A percentile compares a stretch with the other conserved stretches of the same genome.
Evolutionary conservation across 2,329 filamentous ascomycete genomes (phyloP).

Genomic region (Hypocreales sp.): DNA sequence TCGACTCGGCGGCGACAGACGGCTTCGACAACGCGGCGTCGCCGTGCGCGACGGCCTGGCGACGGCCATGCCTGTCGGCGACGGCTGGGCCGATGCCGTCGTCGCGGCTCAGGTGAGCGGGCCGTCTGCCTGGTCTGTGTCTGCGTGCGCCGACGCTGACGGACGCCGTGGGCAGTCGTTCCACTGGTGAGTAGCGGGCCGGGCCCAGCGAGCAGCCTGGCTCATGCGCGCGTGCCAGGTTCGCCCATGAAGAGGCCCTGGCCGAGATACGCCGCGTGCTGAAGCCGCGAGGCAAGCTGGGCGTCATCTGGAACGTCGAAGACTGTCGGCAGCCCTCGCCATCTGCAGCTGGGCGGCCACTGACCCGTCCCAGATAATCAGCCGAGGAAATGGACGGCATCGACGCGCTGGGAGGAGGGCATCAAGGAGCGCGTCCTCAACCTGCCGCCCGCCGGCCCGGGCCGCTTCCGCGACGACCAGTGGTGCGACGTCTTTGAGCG

Average conservation of each 20-base stretch:
- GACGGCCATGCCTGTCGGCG: conserved; percentile 35
- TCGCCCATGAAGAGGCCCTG: conserved; percentile 46
- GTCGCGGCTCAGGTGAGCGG: conserved; percentile 50
- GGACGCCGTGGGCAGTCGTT: conserved; percentile 29
- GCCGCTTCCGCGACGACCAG: conserved; percentile 47
- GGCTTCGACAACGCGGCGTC: conserved; percentile 51
- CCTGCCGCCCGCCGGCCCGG: conserved; percentile 36
- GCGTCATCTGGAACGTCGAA: conserved; percentile 61
- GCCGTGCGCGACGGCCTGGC: conserved; percentile 42
- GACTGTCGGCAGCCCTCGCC: conserved; percentile 35
- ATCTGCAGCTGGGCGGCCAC: too few species aligned
- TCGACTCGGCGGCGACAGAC: conserved; percentile 31
- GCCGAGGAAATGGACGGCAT: conserved; percentile 36
- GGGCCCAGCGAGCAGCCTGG: too few species aligned
- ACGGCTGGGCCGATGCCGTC: conserved; percentile 47
- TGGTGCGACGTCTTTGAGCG: conserved; percentile 52
- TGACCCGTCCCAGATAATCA: conserved; percentile 39
- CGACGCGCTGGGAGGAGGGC: conserved; percentile 43
- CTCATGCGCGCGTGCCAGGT: conserved; percentile 41
- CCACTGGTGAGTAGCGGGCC: conserved; percentile 37
- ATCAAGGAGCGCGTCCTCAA: conserved; percentile 43
- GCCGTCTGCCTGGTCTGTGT: not conserved
- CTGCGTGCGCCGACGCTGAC: not conserved
- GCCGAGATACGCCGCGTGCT: conserved; percentile 52
- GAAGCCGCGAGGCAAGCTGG: conserved; percentile 42